Evolutionary conservation across 208 protist species (phyloP).

Genomic region (Sergeia podlipaevii): DNA sequence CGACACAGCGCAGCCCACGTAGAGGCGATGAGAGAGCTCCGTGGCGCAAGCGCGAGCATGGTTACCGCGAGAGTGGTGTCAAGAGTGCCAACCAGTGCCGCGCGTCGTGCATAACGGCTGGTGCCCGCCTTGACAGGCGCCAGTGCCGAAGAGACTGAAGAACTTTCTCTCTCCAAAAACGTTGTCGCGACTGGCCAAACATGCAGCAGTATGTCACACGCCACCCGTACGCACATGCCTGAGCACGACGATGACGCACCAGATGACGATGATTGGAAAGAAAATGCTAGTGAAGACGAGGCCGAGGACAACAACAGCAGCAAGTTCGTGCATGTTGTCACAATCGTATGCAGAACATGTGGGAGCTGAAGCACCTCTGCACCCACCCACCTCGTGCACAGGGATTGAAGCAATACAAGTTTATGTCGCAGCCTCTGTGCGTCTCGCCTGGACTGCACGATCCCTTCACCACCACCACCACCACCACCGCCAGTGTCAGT

Average conservation of each 20-base stretch:
- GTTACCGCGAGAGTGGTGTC: slow-evolving; percentile 21
- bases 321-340: background rate
- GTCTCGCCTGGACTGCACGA: background rate
- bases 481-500: background rate
- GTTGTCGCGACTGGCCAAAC: slow-evolving; percentile 26
- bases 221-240: background rate
- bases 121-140: background rate
- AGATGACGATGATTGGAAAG: no score
- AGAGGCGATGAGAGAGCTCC: slow-evolving; percentile 35
- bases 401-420: background rate
- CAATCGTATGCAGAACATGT: background rate
- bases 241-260: background rate
- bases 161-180: background rate
- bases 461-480: background rate
- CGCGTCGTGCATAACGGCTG: background rate
- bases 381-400: background rate
- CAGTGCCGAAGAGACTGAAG: no score
- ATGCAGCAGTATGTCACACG: slow-evolving; percentile 50
- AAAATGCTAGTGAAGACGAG: slow-evolving; percentile 4
- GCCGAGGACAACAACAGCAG: slow-evolving; percentile 5
- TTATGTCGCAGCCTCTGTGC: background rate
- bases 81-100: slow-evolving; percentile 11
- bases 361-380: background rate
- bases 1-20: slow-evolving; percentile 58
- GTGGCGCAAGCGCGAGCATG: slow-evolving; percentile 21